Base-by-base conservation (phyloP, 495 filamentous ascomycete genomes). In the Penicillium manginii region DNA sequence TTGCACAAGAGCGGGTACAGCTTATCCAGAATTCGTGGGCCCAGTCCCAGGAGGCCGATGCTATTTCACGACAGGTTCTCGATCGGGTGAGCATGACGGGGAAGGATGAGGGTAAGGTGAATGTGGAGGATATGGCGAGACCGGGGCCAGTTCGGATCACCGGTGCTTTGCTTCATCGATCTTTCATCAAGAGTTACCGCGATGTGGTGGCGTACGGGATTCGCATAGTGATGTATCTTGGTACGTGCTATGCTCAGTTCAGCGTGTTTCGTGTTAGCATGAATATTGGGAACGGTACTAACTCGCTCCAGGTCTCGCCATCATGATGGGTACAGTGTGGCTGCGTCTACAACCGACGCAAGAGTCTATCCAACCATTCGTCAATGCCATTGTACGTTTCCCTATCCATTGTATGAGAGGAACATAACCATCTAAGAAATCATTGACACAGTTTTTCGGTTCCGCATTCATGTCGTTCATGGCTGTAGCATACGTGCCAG, bases 251-350 rank as follows among this genome's bases (percentile, higher is more conserved):
- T 31, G 18, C 11, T 1, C 50, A 37, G 40, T 39, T 11, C 35
- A 39, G 2, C 6, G 17, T 43, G 1, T 9, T 19, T n/a, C 14
- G 15, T 10, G 6, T 40, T 3, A 40, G 2, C 6, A 26, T 15
- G n/a, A 12, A 5, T 21, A 22, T 23, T 17, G 15, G 17, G 15
- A 17, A 33, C n/a, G n/a, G n/a, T 12, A 35, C 62, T 70, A 54
- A 66, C 21, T 14, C 21, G 15, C 14, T 64, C 65, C 46, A 77
- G 74, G 81, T 9, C 79, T 93, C 31, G 89, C 91, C 0, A 86
- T 94, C 60, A 88, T 94, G 88, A 91, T 92, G 86, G 91, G 91
- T 3, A 93, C 91, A 1, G 89, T 93, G 21, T 94, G 88, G 88
- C 76, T 93, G 19, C 83, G 90, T 7, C 76, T 94, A 1, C 69